Conservation (phyloP, 441 rosid species). For the Syzygium malaccense region DNA sequence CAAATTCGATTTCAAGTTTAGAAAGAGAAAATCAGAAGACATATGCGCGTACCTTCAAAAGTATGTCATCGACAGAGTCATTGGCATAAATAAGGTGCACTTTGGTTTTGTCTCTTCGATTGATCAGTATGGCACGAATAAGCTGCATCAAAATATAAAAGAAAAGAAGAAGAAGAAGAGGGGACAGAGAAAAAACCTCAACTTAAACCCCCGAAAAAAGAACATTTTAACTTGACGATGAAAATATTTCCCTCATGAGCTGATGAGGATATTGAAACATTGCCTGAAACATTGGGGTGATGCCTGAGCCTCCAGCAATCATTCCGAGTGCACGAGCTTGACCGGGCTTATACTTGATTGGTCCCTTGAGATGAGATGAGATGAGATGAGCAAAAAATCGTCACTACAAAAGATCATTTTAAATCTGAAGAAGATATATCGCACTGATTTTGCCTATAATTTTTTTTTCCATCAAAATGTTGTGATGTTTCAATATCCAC, state of each 20-base stretch:
- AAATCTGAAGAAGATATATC: too few species aligned
- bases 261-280: background rate
- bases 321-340: slow-evolving; percentile 6
- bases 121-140: slow-evolving; percentile 11
- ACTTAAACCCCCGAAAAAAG: background rate
- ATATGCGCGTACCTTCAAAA: slow-evolving; percentile 7
- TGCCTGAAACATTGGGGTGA: slow-evolving; percentile 15
- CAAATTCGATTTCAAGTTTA: background rate
- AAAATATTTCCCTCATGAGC: too few species aligned
- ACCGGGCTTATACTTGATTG: slow-evolving; percentile 1
- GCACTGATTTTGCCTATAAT: too few species aligned
- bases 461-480: too few species aligned
- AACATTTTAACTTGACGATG: background rate
- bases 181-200: background rate
- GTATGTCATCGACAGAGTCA: slow-evolving; percentile 4
- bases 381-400: background rate
- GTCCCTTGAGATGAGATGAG: slow-evolving; percentile 2
- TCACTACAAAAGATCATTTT: background rate
- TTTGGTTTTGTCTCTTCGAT: slow-evolving; percentile 12
- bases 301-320: slow-evolving; percentile 11
- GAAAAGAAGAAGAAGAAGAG: background rate
- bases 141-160: background rate
- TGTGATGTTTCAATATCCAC: background rate
- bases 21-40: background rate
- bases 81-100: slow-evolving; percentile 12